phyloP scores from a whole-genome alignment of 2,329 filamentous ascomycete genomes.

The Verticillium klebahnii region DNA sequence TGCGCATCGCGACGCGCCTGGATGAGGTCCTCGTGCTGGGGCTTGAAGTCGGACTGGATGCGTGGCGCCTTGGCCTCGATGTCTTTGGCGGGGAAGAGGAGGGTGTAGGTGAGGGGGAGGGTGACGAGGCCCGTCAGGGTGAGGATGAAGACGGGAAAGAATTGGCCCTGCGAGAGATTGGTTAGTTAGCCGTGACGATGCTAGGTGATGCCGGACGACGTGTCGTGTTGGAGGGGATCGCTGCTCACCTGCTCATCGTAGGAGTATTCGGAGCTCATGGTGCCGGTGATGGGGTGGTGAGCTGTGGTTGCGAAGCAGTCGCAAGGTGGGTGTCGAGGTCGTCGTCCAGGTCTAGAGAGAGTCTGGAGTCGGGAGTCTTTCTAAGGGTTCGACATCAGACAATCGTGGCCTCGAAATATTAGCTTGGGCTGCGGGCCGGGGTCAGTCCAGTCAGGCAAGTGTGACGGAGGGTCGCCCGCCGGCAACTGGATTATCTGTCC shows the following conservation, averaged over 20 bases:
- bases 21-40: constrained; percentile 79
- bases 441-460: neutral
- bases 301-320: constrained; percentile 10
- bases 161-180: constrained; percentile 67
- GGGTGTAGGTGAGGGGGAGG: constrained; percentile 81
- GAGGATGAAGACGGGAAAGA: constrained; percentile 98
- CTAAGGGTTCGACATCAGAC: constrained; percentile 12
- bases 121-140: constrained; percentile 85
- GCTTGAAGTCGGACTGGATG: constrained; percentile 76
- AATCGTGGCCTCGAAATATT: constrained; percentile 32
- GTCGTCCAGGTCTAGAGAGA: neutral
- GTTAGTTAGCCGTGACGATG: neutral
- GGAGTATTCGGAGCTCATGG: constrained; percentile 91
- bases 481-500: constrained; percentile 4
- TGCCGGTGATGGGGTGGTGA: constrained; percentile 27
- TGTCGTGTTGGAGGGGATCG: neutral
- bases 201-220: neutral
- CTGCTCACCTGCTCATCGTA: constrained; percentile 82
- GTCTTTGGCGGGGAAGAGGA: constrained; percentile 72
- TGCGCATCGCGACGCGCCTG: constrained; percentile 78
- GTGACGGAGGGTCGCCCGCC: neutral
- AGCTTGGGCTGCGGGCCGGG: neutral
- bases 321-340: constrained; percentile 6
- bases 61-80: constrained; percentile 76
- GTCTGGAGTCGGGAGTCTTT: neutral